Conservation (phyloP, 2,329 filamentous ascomycete species). For the Hypoxylon sp. region DNA sequence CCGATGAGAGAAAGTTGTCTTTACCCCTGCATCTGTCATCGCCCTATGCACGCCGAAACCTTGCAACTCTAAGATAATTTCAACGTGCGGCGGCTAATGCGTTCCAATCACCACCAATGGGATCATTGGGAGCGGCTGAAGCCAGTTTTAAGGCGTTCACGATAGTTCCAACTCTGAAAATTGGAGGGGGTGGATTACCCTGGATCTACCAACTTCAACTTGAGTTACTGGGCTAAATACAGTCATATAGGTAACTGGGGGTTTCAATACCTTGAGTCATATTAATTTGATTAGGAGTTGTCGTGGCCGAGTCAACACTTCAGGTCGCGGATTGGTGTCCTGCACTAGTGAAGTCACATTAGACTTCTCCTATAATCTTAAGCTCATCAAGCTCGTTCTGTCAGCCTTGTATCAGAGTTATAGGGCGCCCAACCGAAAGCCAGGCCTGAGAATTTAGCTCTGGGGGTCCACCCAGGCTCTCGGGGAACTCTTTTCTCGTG, state of each 20-base stretch:
- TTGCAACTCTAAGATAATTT: constrained; percentile 32
- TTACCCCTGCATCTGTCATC: constrained; percentile 17
- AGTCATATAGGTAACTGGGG: constrained; percentile 23
- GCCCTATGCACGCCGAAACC: constrained; percentile 33
- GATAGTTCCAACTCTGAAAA: constrained; percentile 31
- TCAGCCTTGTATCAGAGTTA: constrained; percentile 35
- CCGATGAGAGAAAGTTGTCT: constrained; percentile 26
- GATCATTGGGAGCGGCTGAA: constrained; percentile 24
- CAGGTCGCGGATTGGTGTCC: constrained; percentile 23
- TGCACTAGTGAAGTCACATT: constrained; percentile 37
- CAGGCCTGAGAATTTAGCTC: constrained; percentile 16
- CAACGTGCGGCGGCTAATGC: constrained; percentile 38
- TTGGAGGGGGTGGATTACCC: constrained; percentile 17
- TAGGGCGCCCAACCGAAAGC: constrained; percentile 31
- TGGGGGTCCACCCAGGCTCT: constrained; percentile 16
- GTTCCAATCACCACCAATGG: constrained; percentile 32
- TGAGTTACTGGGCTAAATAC: constrained; percentile 11
- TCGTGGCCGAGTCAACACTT: constrained; percentile 6
- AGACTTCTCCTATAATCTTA: constrained; percentile 35
- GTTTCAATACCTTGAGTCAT: constrained; percentile 16
- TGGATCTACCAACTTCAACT: constrained; percentile 21
- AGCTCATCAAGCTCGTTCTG: constrained; percentile 19
- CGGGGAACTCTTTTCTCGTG: constrained; percentile 27
- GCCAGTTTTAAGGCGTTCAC: constrained; percentile 23
- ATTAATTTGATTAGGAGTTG: constrained; percentile 14